Evolutionary conservation across 2,329 filamentous ascomycete species (phyloP).

Genomic region (Colletotrichum sp.): DNA sequence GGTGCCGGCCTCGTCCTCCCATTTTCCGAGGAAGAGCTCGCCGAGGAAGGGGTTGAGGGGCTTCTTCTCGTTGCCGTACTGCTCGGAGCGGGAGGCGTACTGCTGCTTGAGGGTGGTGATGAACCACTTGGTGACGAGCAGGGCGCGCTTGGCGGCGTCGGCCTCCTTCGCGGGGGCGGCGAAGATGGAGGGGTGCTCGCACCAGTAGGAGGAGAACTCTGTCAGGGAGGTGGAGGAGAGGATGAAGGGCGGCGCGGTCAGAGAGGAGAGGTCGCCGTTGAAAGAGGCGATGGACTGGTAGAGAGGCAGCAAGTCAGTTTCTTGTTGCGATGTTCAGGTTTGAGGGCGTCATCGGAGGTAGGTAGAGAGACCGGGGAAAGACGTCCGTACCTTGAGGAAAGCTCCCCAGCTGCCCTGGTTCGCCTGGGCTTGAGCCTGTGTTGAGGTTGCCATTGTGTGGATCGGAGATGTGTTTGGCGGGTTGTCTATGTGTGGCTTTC

Average conservation of each 20-base stretch:
- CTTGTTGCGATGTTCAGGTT: not conserved
- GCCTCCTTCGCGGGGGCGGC: constrained; percentile 81
- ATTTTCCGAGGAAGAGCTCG: constrained; percentile 91
- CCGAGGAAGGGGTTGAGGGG: constrained; percentile 95
- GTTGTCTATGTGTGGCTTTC: not conserved
- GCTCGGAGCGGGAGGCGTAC: constrained; percentile 75
- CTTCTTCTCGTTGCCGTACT: constrained; percentile 93
- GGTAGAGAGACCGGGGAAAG: not conserved
- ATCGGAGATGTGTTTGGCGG: not conserved
- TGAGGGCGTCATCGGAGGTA: not conserved
- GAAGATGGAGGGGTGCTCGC: constrained; percentile 78
- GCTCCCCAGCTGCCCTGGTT: constrained; percentile 11
- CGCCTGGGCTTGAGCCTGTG: not conserved
- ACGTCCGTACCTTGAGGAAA: constrained; percentile 17
- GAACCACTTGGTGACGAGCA: constrained; percentile 97
- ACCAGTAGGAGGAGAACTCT: constrained; percentile 85
- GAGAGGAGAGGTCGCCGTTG: constrained; percentile 80
- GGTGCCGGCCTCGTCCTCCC: constrained; percentile 81
- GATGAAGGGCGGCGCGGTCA: constrained; percentile 84
- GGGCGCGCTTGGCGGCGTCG: constrained; percentile 80
- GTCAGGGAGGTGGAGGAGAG: constrained; percentile 79
- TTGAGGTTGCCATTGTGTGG: constrained; percentile 6
- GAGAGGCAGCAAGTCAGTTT: not conserved
- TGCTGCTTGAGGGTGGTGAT: constrained; percentile 91
- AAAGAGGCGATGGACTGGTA: constrained; percentile 76